Conservation (phyloP, 331 rosid genomes). For the Pyrus hybrid region DNA sequence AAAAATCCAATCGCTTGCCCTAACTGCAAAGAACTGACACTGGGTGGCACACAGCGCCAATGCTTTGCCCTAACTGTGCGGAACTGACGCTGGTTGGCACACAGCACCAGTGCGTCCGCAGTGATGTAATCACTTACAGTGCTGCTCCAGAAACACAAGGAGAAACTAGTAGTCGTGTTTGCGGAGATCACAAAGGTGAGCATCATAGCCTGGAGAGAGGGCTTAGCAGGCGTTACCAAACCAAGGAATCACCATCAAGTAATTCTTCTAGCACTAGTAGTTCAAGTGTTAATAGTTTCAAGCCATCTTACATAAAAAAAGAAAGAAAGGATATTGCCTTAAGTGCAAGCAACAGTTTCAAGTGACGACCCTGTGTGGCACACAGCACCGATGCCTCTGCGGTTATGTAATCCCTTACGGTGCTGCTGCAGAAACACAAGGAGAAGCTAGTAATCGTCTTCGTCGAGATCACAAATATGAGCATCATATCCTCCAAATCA, state of each 20-base stretch:
- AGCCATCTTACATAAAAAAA: neutral
- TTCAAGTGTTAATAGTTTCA: neutral
- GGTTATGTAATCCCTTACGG: neutral
- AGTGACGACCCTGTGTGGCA: neutral
- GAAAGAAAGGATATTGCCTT: too few relatives aligned
- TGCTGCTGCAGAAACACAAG: neutral
- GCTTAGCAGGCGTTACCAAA: too few relatives aligned
- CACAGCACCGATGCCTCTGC: neutral
- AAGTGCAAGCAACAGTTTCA: too few relatives aligned
- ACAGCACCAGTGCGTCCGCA: neutral
- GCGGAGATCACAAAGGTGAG: neutral
- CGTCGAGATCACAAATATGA: neutral
- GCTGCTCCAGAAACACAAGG: neutral
- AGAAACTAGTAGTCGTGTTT: neutral
- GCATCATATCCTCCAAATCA: neutral
- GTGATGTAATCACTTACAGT: neutral
- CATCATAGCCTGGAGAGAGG: neutral
- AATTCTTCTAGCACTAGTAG: neutral
- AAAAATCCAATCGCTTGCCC: neutral
- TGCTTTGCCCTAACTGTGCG: neutral
- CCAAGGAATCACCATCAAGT: neutral
- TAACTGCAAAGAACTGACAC: neutral
- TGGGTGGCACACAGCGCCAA: too few relatives aligned
- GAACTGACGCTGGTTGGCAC: neutral
- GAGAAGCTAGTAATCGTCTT: neutral